These are phyloP conservation scores for Penicillium ochrochloron DNA, from an alignment of 495 filamentous ascomycete genomes.

Conservation along the genomic window DNA sequence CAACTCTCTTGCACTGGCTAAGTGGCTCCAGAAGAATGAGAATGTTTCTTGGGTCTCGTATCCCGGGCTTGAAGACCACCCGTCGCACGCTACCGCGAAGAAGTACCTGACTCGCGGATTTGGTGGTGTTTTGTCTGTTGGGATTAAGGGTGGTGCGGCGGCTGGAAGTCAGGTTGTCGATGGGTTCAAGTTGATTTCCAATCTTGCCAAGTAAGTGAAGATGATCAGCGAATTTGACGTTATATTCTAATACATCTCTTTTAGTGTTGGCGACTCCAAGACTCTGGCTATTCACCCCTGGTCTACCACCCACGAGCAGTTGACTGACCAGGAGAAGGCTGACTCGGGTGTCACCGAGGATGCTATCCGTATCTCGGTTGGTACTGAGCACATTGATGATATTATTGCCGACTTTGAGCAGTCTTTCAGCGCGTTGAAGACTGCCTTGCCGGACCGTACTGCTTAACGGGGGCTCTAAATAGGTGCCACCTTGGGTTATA, in stretches of 20 bases:
- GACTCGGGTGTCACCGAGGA: conserved; percentile 90
- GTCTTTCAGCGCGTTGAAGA: conserved; percentile 69
- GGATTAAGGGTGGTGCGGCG: conserved; percentile 83
- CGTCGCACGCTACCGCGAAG: conserved; percentile 80
- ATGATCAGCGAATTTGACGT: not conserved
- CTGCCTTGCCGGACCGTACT: conserved; percentile 33
- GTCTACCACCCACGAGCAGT: conserved; percentile 95
- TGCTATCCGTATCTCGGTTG: conserved; percentile 94
- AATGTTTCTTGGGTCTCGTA: conserved; percentile 95
- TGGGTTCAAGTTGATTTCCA: conserved; percentile 92
- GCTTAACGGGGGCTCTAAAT: not conserved
- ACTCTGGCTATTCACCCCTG: conserved; percentile 96
- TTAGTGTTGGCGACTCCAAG: conserved; percentile 70
- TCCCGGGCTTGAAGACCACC: conserved; percentile 83
- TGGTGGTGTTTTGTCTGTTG: conserved; percentile 91
- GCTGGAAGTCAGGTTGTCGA: conserved; percentile 90
- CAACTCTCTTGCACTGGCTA: conserved; percentile 81
- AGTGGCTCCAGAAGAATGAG: conserved; percentile 81
- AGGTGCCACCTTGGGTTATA: not conserved
- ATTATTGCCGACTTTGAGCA: conserved; percentile 97
- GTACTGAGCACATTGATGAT: conserved; percentile 97
- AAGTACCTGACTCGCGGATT: conserved; percentile 88
- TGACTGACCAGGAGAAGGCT: conserved; percentile 79
- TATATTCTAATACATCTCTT: conserved; percentile 10
- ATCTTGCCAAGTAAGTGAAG: conserved; percentile 74